These are phyloP conservation scores for Dactylellina parvicollis DNA, from an alignment of 2,329 filamentous ascomycete genomes.

Conservation along the genomic window DNA sequence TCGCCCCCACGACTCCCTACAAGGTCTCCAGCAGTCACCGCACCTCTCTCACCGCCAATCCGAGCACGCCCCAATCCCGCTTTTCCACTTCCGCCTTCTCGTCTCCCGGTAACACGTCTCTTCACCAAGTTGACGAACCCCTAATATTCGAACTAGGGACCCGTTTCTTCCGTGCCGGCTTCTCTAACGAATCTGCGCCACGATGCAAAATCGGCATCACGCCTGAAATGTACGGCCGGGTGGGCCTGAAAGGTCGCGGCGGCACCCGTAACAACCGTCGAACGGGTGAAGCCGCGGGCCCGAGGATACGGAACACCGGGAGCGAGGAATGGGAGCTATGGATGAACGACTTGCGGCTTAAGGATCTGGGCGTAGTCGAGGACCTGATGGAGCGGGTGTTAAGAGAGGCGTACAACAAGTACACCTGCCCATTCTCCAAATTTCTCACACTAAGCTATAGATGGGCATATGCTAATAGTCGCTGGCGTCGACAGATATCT, in stretches of 20 bases:
- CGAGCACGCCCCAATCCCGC: constrained; percentile 47
- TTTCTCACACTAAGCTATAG: constrained; percentile 62
- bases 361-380: constrained; percentile 81
- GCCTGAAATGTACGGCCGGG: constrained; percentile 78
- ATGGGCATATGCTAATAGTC: background rate
- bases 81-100: constrained; percentile 65
- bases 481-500: constrained; percentile 65
- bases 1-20: constrained; percentile 46
- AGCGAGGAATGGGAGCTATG: constrained; percentile 77
- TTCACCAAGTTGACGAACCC: constrained; percentile 81
- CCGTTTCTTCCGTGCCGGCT: constrained; percentile 80
- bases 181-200: constrained; percentile 82
- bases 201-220: constrained; percentile 75
- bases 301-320: constrained; percentile 67
- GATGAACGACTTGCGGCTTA: constrained; percentile 75
- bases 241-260: constrained; percentile 78
- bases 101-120: constrained; percentile 66
- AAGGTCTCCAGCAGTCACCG: constrained; percentile 27
- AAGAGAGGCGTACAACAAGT: constrained; percentile 83
- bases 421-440: constrained; percentile 59
- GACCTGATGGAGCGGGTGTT: constrained; percentile 87
- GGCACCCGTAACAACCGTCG: constrained; percentile 66
- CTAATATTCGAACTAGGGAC: constrained; percentile 85
- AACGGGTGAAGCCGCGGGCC: constrained; percentile 62
- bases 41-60: constrained; percentile 36